Conservation (phyloP, 2,329 filamentous ascomycete species). For the Grosmannia clavigera region DNA sequence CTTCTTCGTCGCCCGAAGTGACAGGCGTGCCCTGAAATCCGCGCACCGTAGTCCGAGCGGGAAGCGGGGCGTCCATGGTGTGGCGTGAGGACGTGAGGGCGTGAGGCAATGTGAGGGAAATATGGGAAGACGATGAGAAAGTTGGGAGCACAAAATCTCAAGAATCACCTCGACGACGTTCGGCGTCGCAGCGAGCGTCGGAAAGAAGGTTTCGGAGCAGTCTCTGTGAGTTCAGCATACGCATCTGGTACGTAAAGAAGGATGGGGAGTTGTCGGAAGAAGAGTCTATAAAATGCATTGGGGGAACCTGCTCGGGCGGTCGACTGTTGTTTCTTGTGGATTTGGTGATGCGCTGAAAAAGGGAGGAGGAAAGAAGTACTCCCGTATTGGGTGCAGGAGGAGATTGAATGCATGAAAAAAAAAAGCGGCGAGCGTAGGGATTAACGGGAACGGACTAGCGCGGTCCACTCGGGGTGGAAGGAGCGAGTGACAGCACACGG, state of each 20-base stretch:
- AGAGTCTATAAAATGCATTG: slow-evolving; percentile 44
- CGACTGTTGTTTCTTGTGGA: slow-evolving; percentile 4
- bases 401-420: not conserved
- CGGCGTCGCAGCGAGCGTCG: slow-evolving; percentile 42
- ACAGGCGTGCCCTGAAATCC: slow-evolving; percentile 43
- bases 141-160: not conserved
- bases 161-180: slow-evolving; percentile 39
- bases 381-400: too few species aligned
- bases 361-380: not conserved
- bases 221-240: slow-evolving; percentile 36
- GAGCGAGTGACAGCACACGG: not conserved
- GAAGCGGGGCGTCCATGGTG: slow-evolving; percentile 35
- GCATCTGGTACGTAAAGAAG: slow-evolving; percentile 47
- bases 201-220: slow-evolving; percentile 35
- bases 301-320: not conserved
- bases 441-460: not conserved
- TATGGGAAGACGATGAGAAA: not conserved
- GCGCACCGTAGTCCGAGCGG: slow-evolving; percentile 42
- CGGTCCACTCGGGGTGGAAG: not conserved
- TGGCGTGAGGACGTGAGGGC: not conserved
- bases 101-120: not conserved
- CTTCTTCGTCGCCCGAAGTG: slow-evolving; percentile 45
- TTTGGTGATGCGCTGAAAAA: not conserved
- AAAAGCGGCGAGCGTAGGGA: not conserved
- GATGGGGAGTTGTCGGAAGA: slow-evolving; percentile 30